Conservation (phyloP, 441 rosid genomes). For the Syzygium malaccense region DNA sequence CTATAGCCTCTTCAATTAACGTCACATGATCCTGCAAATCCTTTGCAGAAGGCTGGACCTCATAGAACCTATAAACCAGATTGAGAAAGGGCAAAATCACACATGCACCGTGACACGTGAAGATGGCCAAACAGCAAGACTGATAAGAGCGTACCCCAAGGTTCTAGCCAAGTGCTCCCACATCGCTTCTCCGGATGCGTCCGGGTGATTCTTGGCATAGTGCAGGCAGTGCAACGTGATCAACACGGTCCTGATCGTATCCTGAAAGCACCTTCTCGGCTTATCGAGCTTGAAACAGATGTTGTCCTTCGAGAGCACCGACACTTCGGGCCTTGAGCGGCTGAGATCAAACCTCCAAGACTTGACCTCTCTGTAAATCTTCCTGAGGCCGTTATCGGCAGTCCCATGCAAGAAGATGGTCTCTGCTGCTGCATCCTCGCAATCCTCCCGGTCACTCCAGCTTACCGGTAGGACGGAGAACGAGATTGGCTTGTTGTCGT, state of each 20-base stretch:
- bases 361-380: constrained; percentile 43
- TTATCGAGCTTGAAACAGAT: constrained; percentile 61
- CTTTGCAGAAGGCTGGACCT: constrained; percentile 58
- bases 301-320: constrained; percentile 49
- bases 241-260: constrained; percentile 36
- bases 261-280: constrained; percentile 68
- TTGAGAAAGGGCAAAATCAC: not conserved
- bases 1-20: constrained; percentile 54
- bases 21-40: constrained; percentile 65
- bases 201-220: constrained; percentile 40
- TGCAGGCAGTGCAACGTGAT: constrained; percentile 52
- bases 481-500: constrained; percentile 37
- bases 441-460: constrained; percentile 30
- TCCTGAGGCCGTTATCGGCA: constrained; percentile 49
- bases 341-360: constrained; percentile 71
- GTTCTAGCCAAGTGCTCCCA: constrained; percentile 53
- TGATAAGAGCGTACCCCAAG: constrained; percentile 34
- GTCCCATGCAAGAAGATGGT: constrained; percentile 51
- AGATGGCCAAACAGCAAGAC: not conserved
- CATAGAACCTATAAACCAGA: constrained; percentile 35
- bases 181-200: constrained; percentile 44
- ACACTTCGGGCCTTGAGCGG: constrained; percentile 41
- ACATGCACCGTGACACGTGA: not conserved
- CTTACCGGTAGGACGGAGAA: constrained; percentile 57
- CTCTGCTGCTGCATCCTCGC: not conserved